These are phyloP conservation scores for Babesia sp. DNA, from an alignment of 169 alveolate species.

Conservation along the genomic window DNA sequence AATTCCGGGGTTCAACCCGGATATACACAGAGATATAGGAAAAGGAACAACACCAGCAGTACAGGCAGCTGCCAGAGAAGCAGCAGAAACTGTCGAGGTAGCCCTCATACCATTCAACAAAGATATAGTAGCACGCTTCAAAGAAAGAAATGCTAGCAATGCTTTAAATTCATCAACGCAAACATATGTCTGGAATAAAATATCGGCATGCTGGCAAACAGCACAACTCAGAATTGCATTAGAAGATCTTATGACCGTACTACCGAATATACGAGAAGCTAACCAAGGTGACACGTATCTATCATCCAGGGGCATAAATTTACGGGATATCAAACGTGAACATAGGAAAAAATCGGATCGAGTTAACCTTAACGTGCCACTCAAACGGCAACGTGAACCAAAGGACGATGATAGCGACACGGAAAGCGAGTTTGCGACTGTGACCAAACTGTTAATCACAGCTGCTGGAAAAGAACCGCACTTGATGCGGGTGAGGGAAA, in stretches of 20 bases:
- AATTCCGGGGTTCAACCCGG: constrained; percentile 13
- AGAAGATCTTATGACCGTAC: constrained; percentile 47
- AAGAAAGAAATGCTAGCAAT: constrained; percentile 19
- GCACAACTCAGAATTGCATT: constrained; percentile 5
- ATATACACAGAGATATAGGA: constrained; percentile 14
- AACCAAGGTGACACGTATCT: constrained; percentile 23
- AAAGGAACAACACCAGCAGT: constrained; percentile 15
- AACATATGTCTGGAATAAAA: constrained; percentile 47
- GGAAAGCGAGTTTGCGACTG: constrained; percentile 18
- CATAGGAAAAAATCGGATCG: neutral
- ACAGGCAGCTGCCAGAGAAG: constrained; percentile 20
- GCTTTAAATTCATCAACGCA: too few species aligned
- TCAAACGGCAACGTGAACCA: neutral
- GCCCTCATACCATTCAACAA: constrained; percentile 52
- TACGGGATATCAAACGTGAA: constrained; percentile 9
- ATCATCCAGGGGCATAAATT: constrained; percentile 22
- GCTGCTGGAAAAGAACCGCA: constrained; percentile 63
- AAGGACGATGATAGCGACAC: constrained; percentile 22
- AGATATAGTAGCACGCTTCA: constrained; percentile 44
- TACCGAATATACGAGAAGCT: constrained; percentile 38
- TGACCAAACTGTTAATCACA: constrained; percentile 38
- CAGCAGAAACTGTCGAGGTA: constrained; percentile 30
- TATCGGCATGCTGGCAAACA: constrained; percentile 21
- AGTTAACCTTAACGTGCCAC: neutral
- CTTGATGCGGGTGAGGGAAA: constrained; percentile 36